Base-by-base conservation (phyloP, 1,139 yeast genomes). In the Yamadazyma aaseri region DNA sequence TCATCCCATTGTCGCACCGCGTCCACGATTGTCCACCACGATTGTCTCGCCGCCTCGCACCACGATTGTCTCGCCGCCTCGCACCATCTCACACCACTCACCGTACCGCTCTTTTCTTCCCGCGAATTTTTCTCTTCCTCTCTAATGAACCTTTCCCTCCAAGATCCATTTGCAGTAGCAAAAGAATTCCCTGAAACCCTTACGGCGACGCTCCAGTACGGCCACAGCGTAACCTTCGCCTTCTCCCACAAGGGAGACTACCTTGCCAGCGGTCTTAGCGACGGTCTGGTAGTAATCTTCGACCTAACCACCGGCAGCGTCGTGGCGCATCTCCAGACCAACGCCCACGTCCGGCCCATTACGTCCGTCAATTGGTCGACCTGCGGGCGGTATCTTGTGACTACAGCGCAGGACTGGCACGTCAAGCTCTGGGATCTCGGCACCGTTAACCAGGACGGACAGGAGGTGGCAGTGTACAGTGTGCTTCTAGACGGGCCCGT, bases 131-230 rank as follows among this genome's bases (percentile, higher is more conserved):
- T n/a, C n/a, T n/a, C n/a, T n/a, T n/a, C n/a, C n/a, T n/a, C 20
- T 9, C 9, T 6, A 8, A 39, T 86, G 95, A 90, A 90, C 58
- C 70, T 87, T 33, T 73, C 95, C n/a, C 69, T 90, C 15, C 79
- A 86, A 46, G 97, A 90, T 58, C 97, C 97, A 3, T 87, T 89
- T 56, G 81, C 95, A 5, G 89, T 90, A 24, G 83, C 95, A 10
- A 90, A 87, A 52, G 98, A 90, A 54, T 90, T 79, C 50, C 98
- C 98, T 0, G 96, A 90, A 46, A 73, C 84, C 1, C 71, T 87
- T 17, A 74, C 85, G 2, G 78, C 77, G 41, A 79, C 90, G 0
- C 63, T 87, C 31, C 63, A 55, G 24, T 69, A 73, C 57, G 87
- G 94, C 0, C 90, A 83, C 47, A 76, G 95, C 1, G 85, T 87